Evolutionary conservation across 169 alveolate species (phyloP), one percentile per base, ranked within the genome.

Genomic region (Miamiensis avidus): DNA sequence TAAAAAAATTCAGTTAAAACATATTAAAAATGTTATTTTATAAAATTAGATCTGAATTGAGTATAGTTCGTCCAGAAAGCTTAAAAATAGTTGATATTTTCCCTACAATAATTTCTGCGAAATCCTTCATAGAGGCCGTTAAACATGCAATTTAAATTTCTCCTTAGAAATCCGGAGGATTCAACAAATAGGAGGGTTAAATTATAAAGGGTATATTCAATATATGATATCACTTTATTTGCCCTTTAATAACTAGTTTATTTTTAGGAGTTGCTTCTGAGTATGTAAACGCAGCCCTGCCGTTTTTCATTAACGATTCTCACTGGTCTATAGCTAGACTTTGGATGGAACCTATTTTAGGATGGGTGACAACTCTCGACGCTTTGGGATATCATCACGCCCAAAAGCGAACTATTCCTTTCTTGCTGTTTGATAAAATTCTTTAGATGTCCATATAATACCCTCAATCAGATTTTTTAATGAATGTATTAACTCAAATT

Each of bases 341-440:
- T 0, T 79, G 84, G 84, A 31, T 79, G 15, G 84, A 79, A 79
- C 84, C 84, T 29, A 79, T 79, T 29, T 74, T 79, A 1, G 84
- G 84, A 27, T 79, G 84, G 84, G 76, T 79, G 0, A 74, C 65
- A 0, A 79, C 84, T 64, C 65, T 49, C 26, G 84, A 79, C 64
- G 64, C 84, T n/a, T 28, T 79, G 32, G 84, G 84, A 64, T 79
- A 79, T 79, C 84, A 79, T 29, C 84, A 79, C 73, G 33, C 84
- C 29, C 29, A 79, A 65, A 79, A 79, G 49, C 34, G 84, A 65
- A 65, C 84, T 29, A 31, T 79, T 11, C 84, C 84, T 27, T 79
- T 79, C 64, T 34, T 79, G 49, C 26, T 79, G 15, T 72, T 49
- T 0, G 65, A 79, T 65, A 28, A 79, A n/a, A 79, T 32, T 26